A percentile compares a stretch with the other conserved stretches of the same genome.
Conservation (phyloP, 1,284 basidiomycete species). For the Sporisorium sorghi region DNA sequence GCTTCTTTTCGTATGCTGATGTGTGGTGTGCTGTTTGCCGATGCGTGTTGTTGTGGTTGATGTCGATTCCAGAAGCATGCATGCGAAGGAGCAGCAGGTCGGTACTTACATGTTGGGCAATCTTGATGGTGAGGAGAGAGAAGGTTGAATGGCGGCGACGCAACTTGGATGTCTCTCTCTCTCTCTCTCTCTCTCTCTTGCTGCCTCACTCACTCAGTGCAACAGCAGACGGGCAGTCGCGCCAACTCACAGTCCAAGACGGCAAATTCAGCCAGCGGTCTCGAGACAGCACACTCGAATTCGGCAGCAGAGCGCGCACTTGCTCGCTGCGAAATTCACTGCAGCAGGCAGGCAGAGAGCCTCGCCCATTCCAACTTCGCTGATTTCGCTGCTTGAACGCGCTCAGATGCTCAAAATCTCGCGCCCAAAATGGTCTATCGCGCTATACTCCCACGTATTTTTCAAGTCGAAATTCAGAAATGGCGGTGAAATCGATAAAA, state of each 20-base stretch:
- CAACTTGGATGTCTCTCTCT: constrained; percentile 25
- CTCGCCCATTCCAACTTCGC: not conserved
- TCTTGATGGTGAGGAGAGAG: constrained; percentile 70
- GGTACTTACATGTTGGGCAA: constrained; percentile 63
- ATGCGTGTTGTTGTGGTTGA: not conserved
- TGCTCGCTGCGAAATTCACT: not conserved
- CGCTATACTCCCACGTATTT: not conserved
- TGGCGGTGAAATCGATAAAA: not conserved
- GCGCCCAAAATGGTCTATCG: constrained; percentile 14
- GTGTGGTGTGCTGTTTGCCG: constrained; percentile 7
- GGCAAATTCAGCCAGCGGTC: not conserved
- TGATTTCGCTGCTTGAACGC: not conserved
- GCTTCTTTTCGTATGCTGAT: not conserved
- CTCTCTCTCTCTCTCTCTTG: constrained; percentile 16
- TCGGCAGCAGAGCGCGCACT: constrained; percentile 2
- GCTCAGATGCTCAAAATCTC: not conserved
- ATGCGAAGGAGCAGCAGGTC: constrained; percentile 21
- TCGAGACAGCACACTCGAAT: too few relatives aligned
- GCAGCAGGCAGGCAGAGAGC: not conserved
- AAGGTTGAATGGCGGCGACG: constrained; percentile 24
- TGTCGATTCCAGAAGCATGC: constrained; percentile 33
- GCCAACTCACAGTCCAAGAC: not conserved
- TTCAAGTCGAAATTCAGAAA: not conserved
- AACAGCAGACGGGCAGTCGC: constrained; percentile 26
- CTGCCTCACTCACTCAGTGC: constrained; percentile 3